Base-by-base conservation (phyloP, 352 stramenopile species). In the Globisporangium spinosum region DNA sequence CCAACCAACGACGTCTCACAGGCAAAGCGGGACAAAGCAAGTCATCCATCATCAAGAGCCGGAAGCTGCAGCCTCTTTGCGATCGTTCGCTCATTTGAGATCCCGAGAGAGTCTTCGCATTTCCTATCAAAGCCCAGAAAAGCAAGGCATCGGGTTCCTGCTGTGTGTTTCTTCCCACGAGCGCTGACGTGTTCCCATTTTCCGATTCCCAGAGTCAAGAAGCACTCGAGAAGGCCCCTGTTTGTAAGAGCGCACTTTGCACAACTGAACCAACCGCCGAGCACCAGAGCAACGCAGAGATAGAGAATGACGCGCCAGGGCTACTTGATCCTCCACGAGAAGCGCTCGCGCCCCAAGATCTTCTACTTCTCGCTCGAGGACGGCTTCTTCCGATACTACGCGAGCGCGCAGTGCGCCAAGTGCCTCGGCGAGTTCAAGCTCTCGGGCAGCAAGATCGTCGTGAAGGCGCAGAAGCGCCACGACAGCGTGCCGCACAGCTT, bases 361-460 rank as follows among this genome's bases (percentile, higher is more conserved):
- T 77, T 67, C 72, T 95, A 85, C 73, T 89, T 93, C 70, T 89
- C 80, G 64, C 78, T 95, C 27, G 87, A 95, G 64, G 83, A 94
- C 67, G 87, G 87, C 23, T 91, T 84, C 68, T 75, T 95, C 38
- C 83, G 85, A 15, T 90, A 89, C 69, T 95, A 87, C 69, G 68
- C 72, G 58, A 74, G 64, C 20, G 40, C 74, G 8, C 68, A 85
- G 34, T 59, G 68, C 62, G 34, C 27, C 54, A 80, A 87, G 60
- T 76, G 72, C 58, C 54, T 91, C 60, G 78, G 75, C 58, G 85
- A 95, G 54, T 65, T 93, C 56, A 81, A 78, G 29, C 78, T 95
- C n/a, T 93, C 85, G 1, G 87, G 87, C 43, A 92, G 84, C 80
- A 93, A 93, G 68, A 79, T 95, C 76, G 74, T 75, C 12, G 84